These are phyloP conservation scores for Saksenaea oblongispora DNA, from an alignment of 371 early-diverging fungal species.

Conservation along the genomic window DNA sequence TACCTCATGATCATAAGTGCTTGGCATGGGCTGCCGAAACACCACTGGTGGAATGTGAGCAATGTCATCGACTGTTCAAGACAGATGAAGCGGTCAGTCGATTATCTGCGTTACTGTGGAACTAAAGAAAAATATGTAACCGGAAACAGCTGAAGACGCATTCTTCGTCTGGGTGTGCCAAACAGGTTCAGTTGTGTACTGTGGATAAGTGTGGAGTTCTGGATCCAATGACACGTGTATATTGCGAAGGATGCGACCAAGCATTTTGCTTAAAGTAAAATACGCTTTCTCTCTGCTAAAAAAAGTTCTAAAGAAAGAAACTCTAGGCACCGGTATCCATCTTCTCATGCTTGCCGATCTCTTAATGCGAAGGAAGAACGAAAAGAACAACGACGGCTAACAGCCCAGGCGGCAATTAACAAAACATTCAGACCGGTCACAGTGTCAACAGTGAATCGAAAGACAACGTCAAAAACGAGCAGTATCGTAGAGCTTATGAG, in stretches of 20 bases:
- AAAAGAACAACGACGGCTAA: constrained; percentile 23
- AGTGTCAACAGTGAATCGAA: constrained; percentile 5
- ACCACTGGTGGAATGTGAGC: constrained; percentile 18
- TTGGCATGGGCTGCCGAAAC: constrained; percentile 14
- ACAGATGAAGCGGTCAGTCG: constrained; percentile 18
- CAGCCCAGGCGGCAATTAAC: constrained; percentile 30
- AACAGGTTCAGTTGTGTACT: constrained; percentile 13
- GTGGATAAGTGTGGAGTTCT: constrained; percentile 27
- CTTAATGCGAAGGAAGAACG: constrained; percentile 19
- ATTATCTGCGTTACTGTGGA: background rate
- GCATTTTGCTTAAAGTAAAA: constrained; percentile 33
- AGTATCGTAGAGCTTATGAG: constrained; percentile 41
- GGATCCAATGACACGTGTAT: constrained; percentile 25
- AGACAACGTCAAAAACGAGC: constrained; percentile 14
- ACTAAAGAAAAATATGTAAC: constrained; percentile 1
- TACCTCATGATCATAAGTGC: constrained; percentile 30
- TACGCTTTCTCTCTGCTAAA: background rate
- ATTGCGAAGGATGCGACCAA: constrained; percentile 28
- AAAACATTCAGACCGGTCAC: constrained; percentile 16
- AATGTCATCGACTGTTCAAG: constrained; percentile 20
- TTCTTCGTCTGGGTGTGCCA: constrained; percentile 15
- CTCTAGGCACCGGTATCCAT: constrained; percentile 31
- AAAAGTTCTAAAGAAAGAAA: background rate
- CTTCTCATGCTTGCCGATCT: constrained; percentile 27
- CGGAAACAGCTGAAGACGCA: constrained; percentile 26